These are phyloP conservation scores for Myxozyma neotropica DNA, from an alignment of 805 yeast genomes.

Conservation along the genomic window DNA sequence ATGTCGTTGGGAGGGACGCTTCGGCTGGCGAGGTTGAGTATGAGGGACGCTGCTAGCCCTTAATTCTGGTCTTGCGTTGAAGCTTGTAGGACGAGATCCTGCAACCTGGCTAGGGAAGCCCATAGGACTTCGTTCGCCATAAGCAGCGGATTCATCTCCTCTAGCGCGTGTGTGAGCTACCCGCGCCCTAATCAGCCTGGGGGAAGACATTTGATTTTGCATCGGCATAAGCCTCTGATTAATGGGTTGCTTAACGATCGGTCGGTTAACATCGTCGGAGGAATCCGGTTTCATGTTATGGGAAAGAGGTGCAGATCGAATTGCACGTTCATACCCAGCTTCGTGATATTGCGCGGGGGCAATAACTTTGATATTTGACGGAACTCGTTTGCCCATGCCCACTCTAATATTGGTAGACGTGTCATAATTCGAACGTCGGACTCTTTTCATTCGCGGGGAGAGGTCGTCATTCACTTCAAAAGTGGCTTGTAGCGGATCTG, in stretches of 20 bases:
- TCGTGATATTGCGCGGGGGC: conserved; percentile 19
- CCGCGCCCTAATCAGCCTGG: no score
- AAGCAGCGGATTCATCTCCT: no score
- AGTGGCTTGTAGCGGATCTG: not conserved
- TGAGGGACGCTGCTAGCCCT: no score
- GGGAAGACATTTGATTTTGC: not conserved
- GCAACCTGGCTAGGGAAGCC: no score
- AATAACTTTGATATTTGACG: conserved; percentile 21
- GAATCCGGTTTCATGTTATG: not conserved
- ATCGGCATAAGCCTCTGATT: not conserved
- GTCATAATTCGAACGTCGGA: not conserved
- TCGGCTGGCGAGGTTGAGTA: no score
- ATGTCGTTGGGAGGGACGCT: no score
- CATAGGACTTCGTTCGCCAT: no score
- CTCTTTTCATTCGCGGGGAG: not conserved
- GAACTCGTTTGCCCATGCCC: conserved; percentile 4
- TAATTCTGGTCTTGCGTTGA: no score
- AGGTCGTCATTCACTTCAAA: not conserved
- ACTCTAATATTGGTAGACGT: no score
- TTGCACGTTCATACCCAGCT: conserved; percentile 31
- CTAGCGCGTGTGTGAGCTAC: no score
- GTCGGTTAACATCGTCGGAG: not conserved
- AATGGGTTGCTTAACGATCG: not conserved
- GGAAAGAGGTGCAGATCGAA: conserved; percentile 28
- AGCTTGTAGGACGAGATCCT: no score